Base-by-base conservation (phyloP, 768 basidiomycete genomes). In the Pisolithus marmoratus region DNA sequence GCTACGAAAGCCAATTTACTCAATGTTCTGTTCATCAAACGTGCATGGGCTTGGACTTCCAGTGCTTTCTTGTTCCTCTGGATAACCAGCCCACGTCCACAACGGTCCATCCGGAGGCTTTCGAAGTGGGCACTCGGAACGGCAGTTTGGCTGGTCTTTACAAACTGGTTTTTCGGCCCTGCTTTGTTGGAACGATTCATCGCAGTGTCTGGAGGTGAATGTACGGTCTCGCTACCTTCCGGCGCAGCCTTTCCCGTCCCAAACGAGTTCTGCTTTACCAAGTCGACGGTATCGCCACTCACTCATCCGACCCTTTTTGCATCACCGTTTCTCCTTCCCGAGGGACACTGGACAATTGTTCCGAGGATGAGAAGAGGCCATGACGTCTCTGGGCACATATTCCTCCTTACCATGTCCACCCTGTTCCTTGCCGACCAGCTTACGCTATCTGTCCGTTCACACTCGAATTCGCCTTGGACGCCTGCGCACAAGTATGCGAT, bases 321-420 rank as follows among this genome's bases (percentile, higher is more conserved):
- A 11, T 58, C 71, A 5, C 57, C 66, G 19, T 58, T 78, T 48
- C 45, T 66, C 5, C 59, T 72, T 27, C 73, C 75, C 2, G 65
- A 70, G 4, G 45, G 44, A 2, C 74, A 70, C 14, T 85, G 78
- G 79, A 65, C 63, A 26, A 67, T 63, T 1, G 70, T 70, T 0
- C 90, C 93, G 8, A 72, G 86, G 26, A 70, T 95, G 56, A 77
- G 82, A 49, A 79, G 75, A 38, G 95, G 95, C 0, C 93, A 96
- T 64, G 95, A 98, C 60, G 82, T 97, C 14, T 94, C 92, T 0
- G 95, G 95, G 7, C 95, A 97, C 63, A 75, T 93, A 27, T 97
- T 96, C 72, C 77, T 98, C 54, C 77, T 97, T 56, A 87, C 87
- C 2, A 79, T 95, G 73, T 75, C 84, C 14, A 72, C 78, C 14